A percentile compares a stretch with the other conserved stretches of the same genome.
phyloP scores from a whole-genome alignment of 2,329 filamentous ascomycete species.

The Tolypocladium album region DNA sequence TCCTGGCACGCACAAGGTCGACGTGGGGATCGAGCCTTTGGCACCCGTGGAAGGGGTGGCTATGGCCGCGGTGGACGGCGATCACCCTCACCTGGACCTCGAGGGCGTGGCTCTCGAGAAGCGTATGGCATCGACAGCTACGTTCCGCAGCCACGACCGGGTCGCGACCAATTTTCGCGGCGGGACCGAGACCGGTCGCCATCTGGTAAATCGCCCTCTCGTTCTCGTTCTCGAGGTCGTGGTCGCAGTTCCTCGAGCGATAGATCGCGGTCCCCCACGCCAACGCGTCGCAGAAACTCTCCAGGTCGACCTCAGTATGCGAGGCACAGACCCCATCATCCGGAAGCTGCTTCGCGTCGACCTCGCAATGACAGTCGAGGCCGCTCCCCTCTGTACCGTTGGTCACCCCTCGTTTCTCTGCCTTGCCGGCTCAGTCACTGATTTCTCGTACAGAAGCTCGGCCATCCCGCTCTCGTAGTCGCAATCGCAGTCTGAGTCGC shows the following conservation, averaged over 20 bases:
- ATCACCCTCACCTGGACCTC: conserved; percentile 36
- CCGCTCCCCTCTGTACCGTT: conserved; percentile 10
- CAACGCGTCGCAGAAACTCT: conserved; percentile 21
- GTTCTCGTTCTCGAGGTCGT: conserved; percentile 21
- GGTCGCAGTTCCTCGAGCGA: conserved; percentile 18
- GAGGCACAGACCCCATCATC: conserved; percentile 27
- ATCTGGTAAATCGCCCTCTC: conserved; percentile 14
- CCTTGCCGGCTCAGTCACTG: conserved; percentile 8
- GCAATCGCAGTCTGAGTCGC: conserved; percentile 3
- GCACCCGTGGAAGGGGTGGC: conserved; percentile 30
- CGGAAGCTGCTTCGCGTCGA: conserved; percentile 15
- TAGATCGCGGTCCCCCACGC: conserved; percentile 20
- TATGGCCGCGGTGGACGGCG: conserved; percentile 33
- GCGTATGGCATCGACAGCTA: conserved; percentile 41
- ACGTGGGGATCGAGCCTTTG: conserved; percentile 39
- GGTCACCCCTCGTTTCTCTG: conserved; percentile 23
- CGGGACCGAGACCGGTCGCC: conserved; percentile 21
- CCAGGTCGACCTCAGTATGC: conserved; percentile 19
- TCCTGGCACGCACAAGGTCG: conserved; percentile 43
- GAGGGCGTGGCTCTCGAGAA: conserved; percentile 31
- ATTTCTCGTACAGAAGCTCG: conserved; percentile 34
- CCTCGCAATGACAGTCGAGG: conserved; percentile 11
- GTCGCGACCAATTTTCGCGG: conserved; percentile 25
- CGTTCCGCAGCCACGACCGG: conserved; percentile 33
- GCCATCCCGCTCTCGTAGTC: conserved; percentile 30